phyloP scores from a whole-genome alignment of 371 early-diverging fungal species.

The Saksenaea oblongispora region DNA sequence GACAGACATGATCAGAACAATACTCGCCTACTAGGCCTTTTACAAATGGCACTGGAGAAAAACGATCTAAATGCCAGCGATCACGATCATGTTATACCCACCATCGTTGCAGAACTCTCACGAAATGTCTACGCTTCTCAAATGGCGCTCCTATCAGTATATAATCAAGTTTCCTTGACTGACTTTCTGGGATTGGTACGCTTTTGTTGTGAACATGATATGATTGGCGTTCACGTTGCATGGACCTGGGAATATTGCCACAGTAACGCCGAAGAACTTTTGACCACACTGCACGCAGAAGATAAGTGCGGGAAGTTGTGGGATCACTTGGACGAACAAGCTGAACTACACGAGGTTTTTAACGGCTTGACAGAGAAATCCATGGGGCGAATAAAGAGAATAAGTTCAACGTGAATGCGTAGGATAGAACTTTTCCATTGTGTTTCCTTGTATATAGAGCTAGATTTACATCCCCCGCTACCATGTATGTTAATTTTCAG shows the following conservation, averaged over 20 bases:
- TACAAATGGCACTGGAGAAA: background rate
- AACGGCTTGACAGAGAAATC: slow-evolving; percentile 4
- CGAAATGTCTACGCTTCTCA: slow-evolving; percentile 20
- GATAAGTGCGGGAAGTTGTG: background rate
- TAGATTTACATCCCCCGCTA: too few species aligned
- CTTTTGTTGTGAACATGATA: slow-evolving; percentile 5
- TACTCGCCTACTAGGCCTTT: background rate
- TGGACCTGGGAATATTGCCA: slow-evolving; percentile 21
- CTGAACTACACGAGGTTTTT: slow-evolving; percentile 18
- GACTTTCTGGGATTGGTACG: slow-evolving; percentile 13
- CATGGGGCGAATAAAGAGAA: slow-evolving; percentile 10
- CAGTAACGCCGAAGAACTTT: background rate
- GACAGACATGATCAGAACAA: background rate
- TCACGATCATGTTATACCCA: slow-evolving; percentile 19
- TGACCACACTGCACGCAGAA: background rate
- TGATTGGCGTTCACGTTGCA: slow-evolving; percentile 13
- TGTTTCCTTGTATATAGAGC: background rate
- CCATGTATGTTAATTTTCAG: too few species aligned
- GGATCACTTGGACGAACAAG: slow-evolving; percentile 20
- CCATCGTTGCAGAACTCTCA: slow-evolving; percentile 10
- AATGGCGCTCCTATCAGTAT: slow-evolving; percentile 10
- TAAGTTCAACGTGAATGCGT: background rate
- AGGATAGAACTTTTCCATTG: background rate
- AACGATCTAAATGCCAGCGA: slow-evolving; percentile 12
- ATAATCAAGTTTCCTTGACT: background rate